Evolutionary conservation across 1,284 basidiomycete species (phyloP).

Genomic region (Ustilago esculenta): DNA sequence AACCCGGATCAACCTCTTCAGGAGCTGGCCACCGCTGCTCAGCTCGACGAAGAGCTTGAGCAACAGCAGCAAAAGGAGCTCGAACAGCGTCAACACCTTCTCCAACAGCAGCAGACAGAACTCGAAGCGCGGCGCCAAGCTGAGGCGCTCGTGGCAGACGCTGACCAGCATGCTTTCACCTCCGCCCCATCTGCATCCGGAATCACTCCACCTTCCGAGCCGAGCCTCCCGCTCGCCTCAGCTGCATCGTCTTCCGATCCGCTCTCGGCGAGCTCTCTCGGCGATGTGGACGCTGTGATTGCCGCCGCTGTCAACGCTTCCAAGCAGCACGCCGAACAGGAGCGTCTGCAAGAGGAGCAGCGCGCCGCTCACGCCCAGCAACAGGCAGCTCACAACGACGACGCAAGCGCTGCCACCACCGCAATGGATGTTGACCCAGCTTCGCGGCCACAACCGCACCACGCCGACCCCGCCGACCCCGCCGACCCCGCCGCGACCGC

Average conservation of each 20-base stretch:
- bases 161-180: conserved; percentile 8
- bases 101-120: conserved; percentile 35
- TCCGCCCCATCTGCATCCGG: conserved; percentile 12
- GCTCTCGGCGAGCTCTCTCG: conserved; percentile 31
- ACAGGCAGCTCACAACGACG: neutral
- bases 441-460: conserved; percentile 4
- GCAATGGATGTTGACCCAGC: conserved; percentile 29
- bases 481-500: neutral
- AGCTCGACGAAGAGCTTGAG: conserved; percentile 46
- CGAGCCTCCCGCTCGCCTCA: conserved; percentile 4
- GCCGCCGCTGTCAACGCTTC: conserved; percentile 44
- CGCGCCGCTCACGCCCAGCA: conserved; percentile 11
- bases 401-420: neutral
- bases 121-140: conserved; percentile 26
- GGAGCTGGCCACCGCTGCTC: conserved; percentile 49
- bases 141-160: conserved; percentile 16
- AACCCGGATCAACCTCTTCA: conserved; percentile 45
- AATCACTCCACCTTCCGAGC: neutral
- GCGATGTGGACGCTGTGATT: conserved; percentile 42
- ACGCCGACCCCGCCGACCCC: too few species aligned
- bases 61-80: conserved; percentile 43
- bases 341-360: conserved; percentile 30
- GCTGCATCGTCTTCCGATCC: conserved; percentile 9
- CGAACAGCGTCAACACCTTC: conserved; percentile 39
- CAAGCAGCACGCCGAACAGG: conserved; percentile 38